phyloP scores from a whole-genome alignment of 148 eudicot species.

The Beta vulgaris region DNA sequence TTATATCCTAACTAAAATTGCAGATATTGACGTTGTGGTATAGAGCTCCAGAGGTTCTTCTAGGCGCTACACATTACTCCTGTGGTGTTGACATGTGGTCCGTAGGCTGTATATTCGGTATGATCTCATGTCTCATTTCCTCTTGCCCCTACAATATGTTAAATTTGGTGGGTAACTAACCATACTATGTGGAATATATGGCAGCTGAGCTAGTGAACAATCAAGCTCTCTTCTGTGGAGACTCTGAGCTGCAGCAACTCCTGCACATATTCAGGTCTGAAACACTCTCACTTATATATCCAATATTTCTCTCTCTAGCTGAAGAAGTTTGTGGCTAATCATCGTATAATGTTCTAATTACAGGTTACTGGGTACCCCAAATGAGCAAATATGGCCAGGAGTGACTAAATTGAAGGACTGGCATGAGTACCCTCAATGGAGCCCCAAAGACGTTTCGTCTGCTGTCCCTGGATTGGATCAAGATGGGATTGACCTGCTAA shows the following conservation, averaged over 20 bases:
- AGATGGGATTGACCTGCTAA: conserved; percentile 57
- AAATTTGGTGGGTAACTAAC: background rate
- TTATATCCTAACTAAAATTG: conserved; percentile 7
- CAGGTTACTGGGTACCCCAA: conserved; percentile 89
- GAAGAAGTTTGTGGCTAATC: background rate
- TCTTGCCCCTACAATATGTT: background rate
- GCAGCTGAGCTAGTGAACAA: conserved; percentile 80
- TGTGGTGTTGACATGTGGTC: conserved; percentile 99
- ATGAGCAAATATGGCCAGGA: conserved; percentile 89
- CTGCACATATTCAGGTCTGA: conserved; percentile 92
- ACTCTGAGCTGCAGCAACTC: conserved; percentile 93
- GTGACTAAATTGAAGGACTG: conserved; percentile 82
- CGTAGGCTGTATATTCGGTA: conserved; percentile 97
- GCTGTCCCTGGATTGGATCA: conserved; percentile 72
- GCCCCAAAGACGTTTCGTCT: conserved; percentile 52
- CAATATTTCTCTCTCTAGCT: background rate
- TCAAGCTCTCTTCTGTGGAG: conserved; percentile 76
- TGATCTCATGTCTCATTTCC: background rate
- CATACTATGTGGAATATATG: background rate
- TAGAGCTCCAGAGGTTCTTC: conserved; percentile 92
- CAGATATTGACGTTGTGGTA: conserved; percentile 98
- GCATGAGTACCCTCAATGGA: conserved; percentile 98
- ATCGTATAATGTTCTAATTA: background rate
- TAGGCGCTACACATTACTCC: conserved; percentile 91
- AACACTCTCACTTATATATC: background rate